A percentile compares a stretch with the other conserved stretches of the same genome.
Evolutionary conservation across 441 rosid species (phyloP).

Genomic region (Populus hybrid): DNA sequence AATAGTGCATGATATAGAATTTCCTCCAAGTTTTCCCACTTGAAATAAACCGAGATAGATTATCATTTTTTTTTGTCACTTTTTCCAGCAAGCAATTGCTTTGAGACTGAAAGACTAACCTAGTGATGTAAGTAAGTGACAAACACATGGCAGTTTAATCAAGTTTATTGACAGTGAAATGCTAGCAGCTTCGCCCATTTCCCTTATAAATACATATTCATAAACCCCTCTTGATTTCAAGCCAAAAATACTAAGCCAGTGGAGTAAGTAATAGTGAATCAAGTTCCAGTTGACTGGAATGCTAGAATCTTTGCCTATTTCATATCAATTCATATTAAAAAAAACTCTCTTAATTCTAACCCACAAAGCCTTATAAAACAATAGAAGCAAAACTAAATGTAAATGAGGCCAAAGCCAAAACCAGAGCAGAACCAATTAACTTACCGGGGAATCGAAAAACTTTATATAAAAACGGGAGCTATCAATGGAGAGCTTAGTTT

Average conservation of each 20-base stretch:
- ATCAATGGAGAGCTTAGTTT: constrained; percentile 77
- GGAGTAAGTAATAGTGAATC: background rate
- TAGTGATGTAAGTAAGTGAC: background rate
- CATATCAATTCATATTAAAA: background rate
- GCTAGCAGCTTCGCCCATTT: background rate
- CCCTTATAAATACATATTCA: background rate
- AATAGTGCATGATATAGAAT: background rate
- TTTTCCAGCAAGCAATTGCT: background rate
- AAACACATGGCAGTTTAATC: too few species aligned
- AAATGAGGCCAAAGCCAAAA: background rate
- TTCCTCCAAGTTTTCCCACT: background rate
- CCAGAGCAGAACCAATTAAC: background rate
- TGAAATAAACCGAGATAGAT: background rate
- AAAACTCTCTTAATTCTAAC: background rate
- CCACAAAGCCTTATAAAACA: background rate
- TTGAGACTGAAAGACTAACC: background rate
- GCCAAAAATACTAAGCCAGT: background rate
- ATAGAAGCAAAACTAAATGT: background rate
- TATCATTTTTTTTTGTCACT: background rate
- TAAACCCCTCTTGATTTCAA: background rate
- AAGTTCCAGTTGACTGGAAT: background rate
- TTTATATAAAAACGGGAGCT: constrained; percentile 89
- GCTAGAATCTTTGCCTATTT: background rate
- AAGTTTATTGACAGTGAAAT: background rate
- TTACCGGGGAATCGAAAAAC: constrained; percentile 75